These are phyloP conservation scores for Pestalotiopsis sp. DNA, from an alignment of 2,329 filamentous ascomycete genomes.

Conservation along the genomic window DNA sequence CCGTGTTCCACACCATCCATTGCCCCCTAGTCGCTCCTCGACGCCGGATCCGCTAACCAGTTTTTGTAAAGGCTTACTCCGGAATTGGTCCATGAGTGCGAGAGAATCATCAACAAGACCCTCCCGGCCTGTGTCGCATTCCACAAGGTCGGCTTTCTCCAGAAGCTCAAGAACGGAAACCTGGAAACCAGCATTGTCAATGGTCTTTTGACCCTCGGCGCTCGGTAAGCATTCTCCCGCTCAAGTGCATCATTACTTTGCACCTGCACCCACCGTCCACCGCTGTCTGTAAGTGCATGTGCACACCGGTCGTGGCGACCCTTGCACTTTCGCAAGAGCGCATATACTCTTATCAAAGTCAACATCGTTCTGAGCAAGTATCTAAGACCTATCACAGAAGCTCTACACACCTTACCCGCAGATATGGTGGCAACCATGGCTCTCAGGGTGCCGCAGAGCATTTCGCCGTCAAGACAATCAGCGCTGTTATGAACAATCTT, in stretches of 20 bases:
- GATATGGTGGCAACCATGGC: conserved; percentile 56
- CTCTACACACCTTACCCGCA: conserved; percentile 58
- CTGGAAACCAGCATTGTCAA: conserved; percentile 61
- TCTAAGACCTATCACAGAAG: conserved; percentile 40
- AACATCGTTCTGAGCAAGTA: not conserved
- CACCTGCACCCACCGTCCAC: not conserved
- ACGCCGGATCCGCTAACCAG: conserved; percentile 12
- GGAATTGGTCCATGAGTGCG: conserved; percentile 61
- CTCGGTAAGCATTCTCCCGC: conserved; percentile 48
- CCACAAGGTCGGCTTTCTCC: conserved; percentile 64
- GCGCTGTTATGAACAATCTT: conserved; percentile 58
- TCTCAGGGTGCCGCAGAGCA: conserved; percentile 59
- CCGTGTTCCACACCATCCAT: conserved; percentile 14
- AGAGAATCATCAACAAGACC: conserved; percentile 63
- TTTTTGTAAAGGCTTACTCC: conserved; percentile 48
- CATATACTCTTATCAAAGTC: not conserved
- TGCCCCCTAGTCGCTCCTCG: conserved; percentile 1
- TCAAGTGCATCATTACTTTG: conserved; percentile 12
- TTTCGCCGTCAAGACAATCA: conserved; percentile 60
- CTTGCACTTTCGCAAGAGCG: not conserved
- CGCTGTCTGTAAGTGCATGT: not conserved
- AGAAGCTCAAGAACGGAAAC: conserved; percentile 59
- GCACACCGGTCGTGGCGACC: no score
- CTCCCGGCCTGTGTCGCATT: conserved; percentile 65
- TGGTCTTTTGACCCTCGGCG: conserved; percentile 59